Evolutionary conservation across 805 yeast species (phyloP).

Genomic region (Wickerhamiella dianesei): DNA sequence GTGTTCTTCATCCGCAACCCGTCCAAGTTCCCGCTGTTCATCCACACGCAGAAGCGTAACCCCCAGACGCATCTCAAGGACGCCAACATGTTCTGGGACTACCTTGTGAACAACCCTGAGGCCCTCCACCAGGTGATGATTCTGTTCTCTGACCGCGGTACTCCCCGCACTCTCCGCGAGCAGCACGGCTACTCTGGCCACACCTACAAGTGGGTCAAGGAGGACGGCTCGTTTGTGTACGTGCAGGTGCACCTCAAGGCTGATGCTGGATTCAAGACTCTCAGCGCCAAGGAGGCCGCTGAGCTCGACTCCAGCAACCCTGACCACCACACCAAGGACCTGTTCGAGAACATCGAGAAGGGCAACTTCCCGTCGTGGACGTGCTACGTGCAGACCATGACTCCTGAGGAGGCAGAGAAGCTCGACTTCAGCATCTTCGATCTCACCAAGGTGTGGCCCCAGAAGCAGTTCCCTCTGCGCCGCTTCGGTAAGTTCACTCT

Average conservation of each 20-base stretch:
- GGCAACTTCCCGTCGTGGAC: constrained; percentile 41
- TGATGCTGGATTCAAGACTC: constrained; percentile 38
- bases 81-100: constrained; percentile 46
- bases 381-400: constrained; percentile 45
- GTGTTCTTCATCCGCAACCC: constrained; percentile 54
- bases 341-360: constrained; percentile 34
- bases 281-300: constrained; percentile 35
- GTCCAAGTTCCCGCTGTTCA: constrained; percentile 47
- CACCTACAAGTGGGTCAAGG: constrained; percentile 44
- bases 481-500: constrained; percentile 41
- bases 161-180: constrained; percentile 39
- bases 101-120: constrained; percentile 41
- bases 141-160: constrained; percentile 48
- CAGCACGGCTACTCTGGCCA: constrained; percentile 58
- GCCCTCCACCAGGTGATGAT: constrained; percentile 43
- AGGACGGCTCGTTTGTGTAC: constrained; percentile 37
- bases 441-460: constrained; percentile 48
- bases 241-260: constrained; percentile 42
- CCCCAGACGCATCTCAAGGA: constrained; percentile 50
- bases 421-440: constrained; percentile 37
- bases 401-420: constrained; percentile 41
- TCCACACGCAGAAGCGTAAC: constrained; percentile 58
- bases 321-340: constrained; percentile 34
- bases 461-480: constrained; percentile 40
- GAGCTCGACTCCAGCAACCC: constrained; percentile 37